Base-by-base conservation (phyloP, 805 yeast genomes). In the Allodekkera sacchari region DNA sequence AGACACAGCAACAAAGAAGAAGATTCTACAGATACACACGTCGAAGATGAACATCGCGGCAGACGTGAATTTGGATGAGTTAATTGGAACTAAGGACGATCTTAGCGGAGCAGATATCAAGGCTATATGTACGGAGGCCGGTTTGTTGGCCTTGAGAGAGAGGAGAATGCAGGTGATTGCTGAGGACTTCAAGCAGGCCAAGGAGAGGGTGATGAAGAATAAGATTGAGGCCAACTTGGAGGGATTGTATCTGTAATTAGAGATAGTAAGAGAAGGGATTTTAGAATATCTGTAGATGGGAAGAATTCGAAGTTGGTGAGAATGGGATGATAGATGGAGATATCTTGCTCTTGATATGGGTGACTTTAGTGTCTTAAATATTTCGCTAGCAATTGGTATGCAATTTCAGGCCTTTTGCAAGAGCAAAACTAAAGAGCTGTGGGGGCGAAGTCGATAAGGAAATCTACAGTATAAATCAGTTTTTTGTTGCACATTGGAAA, bases 71-170 rank as follows among this genome's bases (percentile, higher is more conserved):
- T 68, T 88, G 39, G 95, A 85, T 43, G 94, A 83, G 50, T 72
- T 89, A 45, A 94, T 89, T 25, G 80, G 79, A 36, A 68, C 89
- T 21, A 89, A 88, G 68, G 96, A 89, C 56, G 97, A 92, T 36
- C 68, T 92, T 41, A 83, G 95, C 7, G 97, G 97, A 39, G 97
- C 97, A 4, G 97, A 89, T 59, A 92, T 89, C 45, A 89, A 89
- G 63, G 97, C 96, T 35, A 85, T 89, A 42, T 87, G 96, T 57
- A 88, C 97, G 1, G 97, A 89, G 57, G 96, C 97, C 2, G 97
- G 97, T 35, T 69, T 89, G 62, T 71, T 87, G 51, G 97, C 97
- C 1, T 67, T 89, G 53, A 78, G 97, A 59, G 97, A 89, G 58
- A 79, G 97, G 60, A 76, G 97, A 63, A 89, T 89, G 95, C 94